These are phyloP conservation scores for Herpotrichia juniperi DNA, from an alignment of 2,329 filamentous ascomycete species.

Conservation along the genomic window DNA sequence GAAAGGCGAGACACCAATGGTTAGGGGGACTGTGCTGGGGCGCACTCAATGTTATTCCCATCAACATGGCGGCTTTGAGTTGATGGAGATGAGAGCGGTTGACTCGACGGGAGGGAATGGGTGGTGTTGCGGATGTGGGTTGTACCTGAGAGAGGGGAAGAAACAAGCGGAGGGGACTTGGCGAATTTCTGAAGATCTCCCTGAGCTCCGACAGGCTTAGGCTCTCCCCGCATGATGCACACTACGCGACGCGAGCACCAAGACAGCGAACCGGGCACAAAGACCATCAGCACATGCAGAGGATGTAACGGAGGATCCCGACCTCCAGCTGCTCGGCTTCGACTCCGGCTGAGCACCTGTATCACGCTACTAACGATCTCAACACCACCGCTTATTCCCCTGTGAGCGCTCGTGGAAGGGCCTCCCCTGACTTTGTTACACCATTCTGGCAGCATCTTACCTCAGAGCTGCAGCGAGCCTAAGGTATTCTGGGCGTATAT, in stretches of 20 bases:
- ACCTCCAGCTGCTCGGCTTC: neutral
- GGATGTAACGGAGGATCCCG: neutral
- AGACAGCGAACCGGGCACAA: neutral
- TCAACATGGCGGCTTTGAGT: neutral
- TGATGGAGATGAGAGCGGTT: neutral
- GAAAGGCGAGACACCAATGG: neutral
- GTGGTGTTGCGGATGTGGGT: neutral
- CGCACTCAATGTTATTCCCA: neutral
- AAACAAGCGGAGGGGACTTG: neutral
- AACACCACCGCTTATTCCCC: neutral
- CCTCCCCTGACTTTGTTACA: slow-evolving; percentile 3
- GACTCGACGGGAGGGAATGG: neutral
- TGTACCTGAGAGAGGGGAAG: neutral
- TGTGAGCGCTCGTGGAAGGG: neutral
- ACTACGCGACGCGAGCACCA: slow-evolving; percentile 6
- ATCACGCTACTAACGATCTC: neutral
- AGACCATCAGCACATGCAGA: neutral
- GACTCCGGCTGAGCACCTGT: neutral
- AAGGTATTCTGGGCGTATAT: slow-evolving; percentile 6
- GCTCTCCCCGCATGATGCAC: neutral
- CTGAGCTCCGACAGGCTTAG: neutral
- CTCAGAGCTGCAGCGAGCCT: slow-evolving; percentile 11
- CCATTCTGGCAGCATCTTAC: slow-evolving; percentile 8
- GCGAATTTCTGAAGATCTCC: slow-evolving; percentile 1
- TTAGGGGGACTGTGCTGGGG: neutral